Evolutionary conservation across 2,329 filamentous ascomycete genomes (phyloP).

Genomic region (Hypoxylon sp.): DNA sequence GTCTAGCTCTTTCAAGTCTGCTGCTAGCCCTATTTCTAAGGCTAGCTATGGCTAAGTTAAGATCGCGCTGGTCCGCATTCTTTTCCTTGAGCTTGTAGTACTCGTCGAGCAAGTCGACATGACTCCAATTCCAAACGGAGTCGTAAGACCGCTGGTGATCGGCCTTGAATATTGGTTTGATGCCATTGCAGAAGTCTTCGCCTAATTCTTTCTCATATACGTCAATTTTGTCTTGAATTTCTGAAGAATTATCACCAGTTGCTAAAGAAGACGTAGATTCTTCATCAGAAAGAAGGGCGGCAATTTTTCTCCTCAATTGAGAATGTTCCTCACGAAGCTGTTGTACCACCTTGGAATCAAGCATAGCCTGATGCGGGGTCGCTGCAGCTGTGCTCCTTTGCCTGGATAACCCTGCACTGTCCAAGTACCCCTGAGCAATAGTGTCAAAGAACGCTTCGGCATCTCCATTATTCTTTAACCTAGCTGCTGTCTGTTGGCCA

Average conservation of each 20-base stretch:
- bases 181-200: slow-evolving; percentile 44
- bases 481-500: slow-evolving; percentile 36
- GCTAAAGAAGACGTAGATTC: slow-evolving; percentile 8
- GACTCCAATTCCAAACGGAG: slow-evolving; percentile 45
- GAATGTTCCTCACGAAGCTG: slow-evolving; percentile 42
- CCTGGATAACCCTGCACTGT: slow-evolving; percentile 33
- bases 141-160: slow-evolving; percentile 42
- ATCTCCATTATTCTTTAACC: slow-evolving; percentile 40
- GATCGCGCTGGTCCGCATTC: slow-evolving; percentile 15
- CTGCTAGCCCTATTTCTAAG: slow-evolving; percentile 30
- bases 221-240: slow-evolving; percentile 43
- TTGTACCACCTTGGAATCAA: slow-evolving; percentile 44
- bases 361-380: slow-evolving; percentile 35
- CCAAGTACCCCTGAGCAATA: slow-evolving; percentile 30
- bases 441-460: slow-evolving; percentile 41
- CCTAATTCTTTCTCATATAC: slow-evolving; percentile 40
- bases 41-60: slow-evolving; percentile 19
- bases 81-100: slow-evolving; percentile 34
- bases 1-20: slow-evolving; percentile 37
- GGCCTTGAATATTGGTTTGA: slow-evolving; percentile 43
- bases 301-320: slow-evolving; percentile 36
- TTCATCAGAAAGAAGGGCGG: slow-evolving; percentile 36
- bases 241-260: slow-evolving; percentile 16
- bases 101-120: slow-evolving; percentile 41
- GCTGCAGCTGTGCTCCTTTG: slow-evolving; percentile 29